Evolutionary conservation across 208 protist genomes (phyloP).

Genomic region (Acanthamoeba triangularis): DNA sequence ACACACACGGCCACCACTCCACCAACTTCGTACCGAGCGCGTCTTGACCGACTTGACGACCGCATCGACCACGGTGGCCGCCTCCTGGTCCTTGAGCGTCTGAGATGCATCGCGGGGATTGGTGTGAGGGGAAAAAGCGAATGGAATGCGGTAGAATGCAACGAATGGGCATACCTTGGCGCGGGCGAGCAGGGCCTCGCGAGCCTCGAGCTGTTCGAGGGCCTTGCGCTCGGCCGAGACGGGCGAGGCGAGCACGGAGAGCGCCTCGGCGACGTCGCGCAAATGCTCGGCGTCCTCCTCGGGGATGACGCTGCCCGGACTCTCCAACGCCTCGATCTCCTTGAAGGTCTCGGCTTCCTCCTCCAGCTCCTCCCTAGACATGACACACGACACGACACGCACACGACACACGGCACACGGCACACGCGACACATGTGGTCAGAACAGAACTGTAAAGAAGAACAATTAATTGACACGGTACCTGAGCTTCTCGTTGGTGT

Average conservation of each 20-base stretch:
- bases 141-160: no score
- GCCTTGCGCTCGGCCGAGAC: slow-evolving; percentile 50
- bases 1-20: neutral
- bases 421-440: neutral
- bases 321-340: slow-evolving; percentile 68
- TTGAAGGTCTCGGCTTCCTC: slow-evolving; percentile 45
- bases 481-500: slow-evolving; percentile 56
- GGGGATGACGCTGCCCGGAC: slow-evolving; percentile 53
- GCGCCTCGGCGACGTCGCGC: slow-evolving; percentile 43
- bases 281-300: slow-evolving; percentile 62
- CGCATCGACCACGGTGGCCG: neutral
- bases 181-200: slow-evolving; percentile 46
- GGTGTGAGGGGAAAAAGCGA: neutral
- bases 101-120: neutral
- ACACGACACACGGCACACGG: neutral
- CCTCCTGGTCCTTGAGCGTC: slow-evolving; percentile 27
- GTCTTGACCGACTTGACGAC: neutral
- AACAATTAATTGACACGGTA: neutral
- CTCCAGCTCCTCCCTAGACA: slow-evolving; percentile 54
- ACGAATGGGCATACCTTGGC: neutral
- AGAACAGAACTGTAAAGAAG: neutral
- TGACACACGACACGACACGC: neutral
- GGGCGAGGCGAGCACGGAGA: slow-evolving; percentile 57
- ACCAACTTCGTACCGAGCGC: neutral
- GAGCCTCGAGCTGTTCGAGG: slow-evolving; percentile 59